Evolutionary conservation across 306 rosid species (phyloP), one percentile per base, ranked within the genome.

Genomic region (Cyclanthera cordifolia): DNA sequence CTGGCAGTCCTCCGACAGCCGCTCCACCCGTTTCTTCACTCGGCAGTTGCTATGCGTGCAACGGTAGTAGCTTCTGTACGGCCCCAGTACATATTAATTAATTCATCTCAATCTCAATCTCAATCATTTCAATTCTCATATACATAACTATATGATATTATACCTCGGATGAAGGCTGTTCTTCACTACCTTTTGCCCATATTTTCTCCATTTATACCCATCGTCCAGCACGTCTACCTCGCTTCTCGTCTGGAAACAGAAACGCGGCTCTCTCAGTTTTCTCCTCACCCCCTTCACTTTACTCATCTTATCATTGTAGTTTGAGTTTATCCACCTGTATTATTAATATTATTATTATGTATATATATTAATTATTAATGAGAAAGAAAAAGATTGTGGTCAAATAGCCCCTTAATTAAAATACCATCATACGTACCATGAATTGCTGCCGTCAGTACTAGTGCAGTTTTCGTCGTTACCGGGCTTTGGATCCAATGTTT

Each of bases 171-270:
- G 98, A 78, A 93, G 98, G 77, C 98, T 93, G 69, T 93, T 93
- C 78, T 93, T 93, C 76, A 93, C 98, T 65, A 93, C 94, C 82
- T 93, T 93, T 74, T 89, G 98, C 48, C 98, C 98, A 70, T 93
- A 93, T 76, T 93, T 93, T 83, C 98, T 84, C 98, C 98, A 93
- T 81, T 93, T 93, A 74, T 93, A 93, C 48, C 98, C 98, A 84
- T 93, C 98, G 84, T 93, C 98, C 79, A 93, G 95, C 8, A 93
- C 98, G 82, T 93, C 98, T n/a, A 93, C 93, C 61, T 93, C 98
- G 72, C 98, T 93, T 77, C 96, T 87, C 37, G 96, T 93, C 76
- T 93, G 98, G 81, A 93, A 93, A 79, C 98, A 93, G 79, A 93
- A 93, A 77, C 98, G 78, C 73, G 98, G 98, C 54, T 89, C 98